Evolutionary conservation across 371 early-diverging fungal species (phyloP).

Genomic region (Mucor irregularis): DNA sequence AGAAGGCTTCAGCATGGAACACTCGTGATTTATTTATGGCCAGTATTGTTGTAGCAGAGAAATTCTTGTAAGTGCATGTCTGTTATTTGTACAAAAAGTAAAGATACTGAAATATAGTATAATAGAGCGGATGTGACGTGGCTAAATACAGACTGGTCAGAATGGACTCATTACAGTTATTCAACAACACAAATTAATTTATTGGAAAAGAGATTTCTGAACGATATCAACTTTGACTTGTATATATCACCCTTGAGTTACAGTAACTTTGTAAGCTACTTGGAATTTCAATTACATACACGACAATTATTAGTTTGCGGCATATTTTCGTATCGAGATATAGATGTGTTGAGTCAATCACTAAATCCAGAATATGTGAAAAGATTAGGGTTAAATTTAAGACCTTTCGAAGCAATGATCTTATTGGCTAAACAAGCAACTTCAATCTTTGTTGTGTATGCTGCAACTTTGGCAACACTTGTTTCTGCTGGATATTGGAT

Average conservation of each 20-base stretch:
- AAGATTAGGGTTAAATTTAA: conserved; percentile 43
- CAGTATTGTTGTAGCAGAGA: conserved; percentile 41
- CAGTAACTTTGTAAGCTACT: conserved; percentile 46
- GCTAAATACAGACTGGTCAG: conserved; percentile 63
- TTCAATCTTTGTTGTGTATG: conserved; percentile 28
- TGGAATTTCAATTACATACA: conserved; percentile 47
- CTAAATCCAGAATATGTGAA: conserved; percentile 44
- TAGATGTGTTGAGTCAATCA: conserved; percentile 49
- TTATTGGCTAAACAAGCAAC: conserved; percentile 32
- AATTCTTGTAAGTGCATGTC: conserved; percentile 32
- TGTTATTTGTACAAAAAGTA: conserved; percentile 21
- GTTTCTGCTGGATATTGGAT: conserved; percentile 15
- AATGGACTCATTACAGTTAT: conserved; percentile 51
- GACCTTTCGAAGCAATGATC: conserved; percentile 41
- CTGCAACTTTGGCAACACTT: conserved; percentile 21
- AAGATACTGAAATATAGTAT: conserved; percentile 10
- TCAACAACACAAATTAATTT: conserved; percentile 48
- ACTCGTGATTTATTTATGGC: conserved; percentile 37
- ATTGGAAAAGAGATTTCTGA: conserved; percentile 49
- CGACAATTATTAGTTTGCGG: conserved; percentile 32
- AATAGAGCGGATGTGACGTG: conserved; percentile 54
- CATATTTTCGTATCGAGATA: conserved; percentile 51
- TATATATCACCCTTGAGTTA: conserved; percentile 49
- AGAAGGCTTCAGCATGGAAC: conserved; percentile 25
- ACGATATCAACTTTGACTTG: conserved; percentile 41